phyloP scores from a whole-genome alignment of 1,139 yeast species.

The Pichia sp. region DNA sequence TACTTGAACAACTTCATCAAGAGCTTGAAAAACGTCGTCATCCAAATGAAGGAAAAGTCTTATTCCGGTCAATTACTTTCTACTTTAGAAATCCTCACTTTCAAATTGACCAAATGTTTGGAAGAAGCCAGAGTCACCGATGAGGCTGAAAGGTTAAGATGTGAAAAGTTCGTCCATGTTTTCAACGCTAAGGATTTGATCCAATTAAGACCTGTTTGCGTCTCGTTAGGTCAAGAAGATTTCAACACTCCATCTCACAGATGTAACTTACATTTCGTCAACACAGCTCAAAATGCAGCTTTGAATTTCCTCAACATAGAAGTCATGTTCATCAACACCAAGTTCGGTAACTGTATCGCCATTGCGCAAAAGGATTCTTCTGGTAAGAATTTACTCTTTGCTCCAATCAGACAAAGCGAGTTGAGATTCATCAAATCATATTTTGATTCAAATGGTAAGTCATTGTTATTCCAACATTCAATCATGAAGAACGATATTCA shows the following conservation, averaged over 20 bases:
- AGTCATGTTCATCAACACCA: slow-evolving; percentile 16
- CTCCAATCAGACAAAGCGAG: slow-evolving; percentile 34
- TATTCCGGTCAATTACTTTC: slow-evolving; percentile 24
- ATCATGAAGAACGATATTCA: slow-evolving; percentile 20
- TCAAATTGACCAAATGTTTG: slow-evolving; percentile 20
- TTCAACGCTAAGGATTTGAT: slow-evolving; percentile 26
- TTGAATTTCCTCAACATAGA: slow-evolving; percentile 22
- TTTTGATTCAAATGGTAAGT: slow-evolving; percentile 15
- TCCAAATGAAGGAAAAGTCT: slow-evolving; percentile 22
- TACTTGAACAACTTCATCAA: slow-evolving; percentile 32
- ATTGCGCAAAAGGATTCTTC: slow-evolving; percentile 24
- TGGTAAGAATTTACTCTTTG: slow-evolving; percentile 36
- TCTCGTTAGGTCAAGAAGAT: slow-evolving; percentile 14
- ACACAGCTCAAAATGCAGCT: slow-evolving; percentile 19
- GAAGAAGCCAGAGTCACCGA: slow-evolving; percentile 22
- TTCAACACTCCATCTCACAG: slow-evolving; percentile 12
- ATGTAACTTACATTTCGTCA: slow-evolving; percentile 28
- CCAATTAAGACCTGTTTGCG: slow-evolving; percentile 22
- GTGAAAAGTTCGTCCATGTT: slow-evolving; percentile 17
- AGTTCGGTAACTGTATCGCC: slow-evolving; percentile 18
- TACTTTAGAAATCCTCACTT: slow-evolving; percentile 24
- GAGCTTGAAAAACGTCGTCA: slow-evolving; percentile 31
- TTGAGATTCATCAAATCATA: slow-evolving; percentile 19
- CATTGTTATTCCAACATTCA: slow-evolving; percentile 22
- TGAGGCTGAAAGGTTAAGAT: slow-evolving; percentile 20